Evolutionary conservation across 495 filamentous ascomycete species (phyloP).

Genomic region (Penicillium canescens): DNA sequence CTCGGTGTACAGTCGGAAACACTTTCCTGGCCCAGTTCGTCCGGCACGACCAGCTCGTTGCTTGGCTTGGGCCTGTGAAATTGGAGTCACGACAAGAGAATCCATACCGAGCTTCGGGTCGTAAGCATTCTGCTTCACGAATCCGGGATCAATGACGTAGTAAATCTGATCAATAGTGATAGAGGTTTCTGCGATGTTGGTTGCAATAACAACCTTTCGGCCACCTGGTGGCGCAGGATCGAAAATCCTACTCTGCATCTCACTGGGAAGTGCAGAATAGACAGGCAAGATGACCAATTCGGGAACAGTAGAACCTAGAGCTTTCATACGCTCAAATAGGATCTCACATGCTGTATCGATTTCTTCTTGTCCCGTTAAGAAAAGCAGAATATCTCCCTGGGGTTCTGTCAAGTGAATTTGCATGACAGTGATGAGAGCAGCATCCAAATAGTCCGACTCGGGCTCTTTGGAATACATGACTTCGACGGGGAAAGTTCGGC

Average conservation of each 20-base stretch:
- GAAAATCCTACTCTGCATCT: constrained; percentile 94
- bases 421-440: constrained; percentile 95
- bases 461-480: constrained; percentile 93
- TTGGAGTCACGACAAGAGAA: constrained; percentile 88
- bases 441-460: constrained; percentile 93
- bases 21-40: constrained; percentile 93
- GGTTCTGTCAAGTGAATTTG: constrained; percentile 95
- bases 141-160: constrained; percentile 96
- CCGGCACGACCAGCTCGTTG: constrained; percentile 92
- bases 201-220: constrained; percentile 95
- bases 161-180: constrained; percentile 98
- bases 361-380: constrained; percentile 96
- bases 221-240: constrained; percentile 87
- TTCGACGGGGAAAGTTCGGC: constrained; percentile 91
- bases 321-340: constrained; percentile 94
- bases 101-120: constrained; percentile 99
- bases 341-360: constrained; percentile 95
- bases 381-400: constrained; percentile 88
- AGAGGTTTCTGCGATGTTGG: constrained; percentile 97
- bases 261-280: constrained; percentile 87
- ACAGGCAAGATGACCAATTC: constrained; percentile 93
- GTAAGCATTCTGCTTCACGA: constrained; percentile 96
- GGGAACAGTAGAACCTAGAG: constrained; percentile 83
- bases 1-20: constrained; percentile 95
- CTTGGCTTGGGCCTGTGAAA: constrained; percentile 95